Evolutionary conservation across 768 basidiomycete species (phyloP).

Genomic region (Boletus reticuloceps): DNA sequence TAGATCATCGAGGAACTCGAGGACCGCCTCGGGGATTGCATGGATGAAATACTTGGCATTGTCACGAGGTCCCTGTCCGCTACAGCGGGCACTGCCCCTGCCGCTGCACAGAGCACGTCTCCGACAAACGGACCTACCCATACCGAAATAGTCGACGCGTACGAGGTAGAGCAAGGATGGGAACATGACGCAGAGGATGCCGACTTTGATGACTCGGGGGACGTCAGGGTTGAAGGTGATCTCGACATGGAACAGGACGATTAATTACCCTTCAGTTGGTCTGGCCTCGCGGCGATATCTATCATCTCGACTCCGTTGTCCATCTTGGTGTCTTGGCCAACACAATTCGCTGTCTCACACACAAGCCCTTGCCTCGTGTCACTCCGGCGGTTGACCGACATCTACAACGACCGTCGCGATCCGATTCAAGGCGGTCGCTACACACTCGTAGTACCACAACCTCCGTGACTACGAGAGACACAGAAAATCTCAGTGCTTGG

Average conservation of each 20-base stretch:
- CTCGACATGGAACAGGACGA: conserved; percentile 63
- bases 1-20: conserved; percentile 93
- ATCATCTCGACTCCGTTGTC: neutral
- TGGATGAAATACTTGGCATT: conserved; percentile 60
- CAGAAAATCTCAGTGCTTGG: neutral
- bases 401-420: neutral
- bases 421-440: neutral
- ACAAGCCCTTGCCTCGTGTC: neutral
- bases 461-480: neutral
- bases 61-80: conserved; percentile 46
- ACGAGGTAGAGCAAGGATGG: conserved; percentile 29
- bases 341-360: neutral
- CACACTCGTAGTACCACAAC: neutral
- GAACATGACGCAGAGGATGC: conserved; percentile 45
- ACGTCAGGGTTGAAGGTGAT: conserved; percentile 65
- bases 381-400: no score
- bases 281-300: neutral
- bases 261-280: conserved; percentile 13
- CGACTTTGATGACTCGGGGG: conserved; percentile 63
- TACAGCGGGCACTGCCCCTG: neutral
- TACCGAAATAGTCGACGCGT: conserved; percentile 9
- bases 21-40: conserved; percentile 69
- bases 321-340: neutral
- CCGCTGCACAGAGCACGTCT: neutral
- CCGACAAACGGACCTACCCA: neutral